A percentile compares a stretch with the other conserved stretches of the same genome.
phyloP scores from a whole-genome alignment of 2,329 filamentous ascomycete genomes.

The Atkinsonella texensis region DNA sequence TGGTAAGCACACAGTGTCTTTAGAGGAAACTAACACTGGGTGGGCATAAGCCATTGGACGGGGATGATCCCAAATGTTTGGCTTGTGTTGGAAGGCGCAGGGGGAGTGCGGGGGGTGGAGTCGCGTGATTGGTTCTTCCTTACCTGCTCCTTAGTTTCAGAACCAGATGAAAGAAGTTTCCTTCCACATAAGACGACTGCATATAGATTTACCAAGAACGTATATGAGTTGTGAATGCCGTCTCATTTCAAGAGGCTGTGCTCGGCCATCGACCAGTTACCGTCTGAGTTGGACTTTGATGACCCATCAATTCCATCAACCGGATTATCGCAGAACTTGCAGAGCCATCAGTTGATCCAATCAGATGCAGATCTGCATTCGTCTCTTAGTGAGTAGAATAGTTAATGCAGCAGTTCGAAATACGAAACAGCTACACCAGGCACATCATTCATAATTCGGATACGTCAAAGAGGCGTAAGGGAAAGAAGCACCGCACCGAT shows the following conservation, averaged over 20 bases:
- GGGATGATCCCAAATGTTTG: too few relatives aligned
- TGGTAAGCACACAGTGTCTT: too few relatives aligned
- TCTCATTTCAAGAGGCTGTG: background rate
- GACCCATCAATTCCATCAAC: background rate
- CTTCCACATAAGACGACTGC: background rate
- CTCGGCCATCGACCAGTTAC: background rate
- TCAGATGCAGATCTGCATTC: background rate
- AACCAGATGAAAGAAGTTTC: background rate
- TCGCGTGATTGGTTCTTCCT: too few relatives aligned
- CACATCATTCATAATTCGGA: background rate
- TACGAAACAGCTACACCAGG: background rate
- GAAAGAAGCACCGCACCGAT: background rate
- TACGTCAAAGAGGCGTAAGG: background rate
- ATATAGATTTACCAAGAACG: background rate
- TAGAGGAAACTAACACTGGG: too few relatives aligned
- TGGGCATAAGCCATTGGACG: too few relatives aligned
- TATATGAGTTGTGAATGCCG: background rate
- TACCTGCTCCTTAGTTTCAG: background rate
- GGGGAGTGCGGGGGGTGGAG: too few relatives aligned
- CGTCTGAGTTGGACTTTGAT: background rate
- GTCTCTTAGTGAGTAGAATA: too few relatives aligned
- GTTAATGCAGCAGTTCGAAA: background rate
- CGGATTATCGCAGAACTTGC: background rate
- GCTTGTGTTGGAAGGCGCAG: too few relatives aligned
- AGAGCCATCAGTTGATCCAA: background rate